phyloP scores from a whole-genome alignment of 2,329 filamentous ascomycete genomes.

The Pezicula carpinea region DNA sequence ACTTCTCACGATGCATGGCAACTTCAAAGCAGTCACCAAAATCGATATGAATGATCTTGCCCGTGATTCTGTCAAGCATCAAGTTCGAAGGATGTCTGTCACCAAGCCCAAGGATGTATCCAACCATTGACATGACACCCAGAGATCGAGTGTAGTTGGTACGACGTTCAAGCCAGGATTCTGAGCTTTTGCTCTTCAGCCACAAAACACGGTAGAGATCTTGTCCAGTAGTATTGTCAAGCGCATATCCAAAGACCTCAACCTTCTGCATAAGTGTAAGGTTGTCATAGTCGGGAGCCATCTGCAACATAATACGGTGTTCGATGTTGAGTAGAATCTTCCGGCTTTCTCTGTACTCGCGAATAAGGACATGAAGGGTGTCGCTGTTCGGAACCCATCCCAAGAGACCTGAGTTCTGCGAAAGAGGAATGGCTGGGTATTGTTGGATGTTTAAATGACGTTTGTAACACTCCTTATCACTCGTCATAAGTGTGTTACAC shows the following conservation, averaged over 20 bases:
- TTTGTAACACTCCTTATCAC: slow-evolving; percentile 95
- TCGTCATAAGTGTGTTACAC: slow-evolving; percentile 89
- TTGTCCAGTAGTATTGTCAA: slow-evolving; percentile 98
- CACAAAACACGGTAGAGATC: slow-evolving; percentile 96
- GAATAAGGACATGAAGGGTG: slow-evolving; percentile 91
- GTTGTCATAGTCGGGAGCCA: slow-evolving; percentile 98
- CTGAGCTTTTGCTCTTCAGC: slow-evolving; percentile 97
- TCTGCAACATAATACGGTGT: slow-evolving; percentile 99
- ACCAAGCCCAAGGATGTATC: slow-evolving; percentile 94
- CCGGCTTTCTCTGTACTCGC: slow-evolving; percentile 93
- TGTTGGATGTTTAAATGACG: slow-evolving; percentile 93
- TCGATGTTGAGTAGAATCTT: slow-evolving; percentile 99
- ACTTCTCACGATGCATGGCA: slow-evolving; percentile 99
- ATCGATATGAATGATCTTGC: slow-evolving; percentile 97
- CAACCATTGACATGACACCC: slow-evolving; percentile 99
- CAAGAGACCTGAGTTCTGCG: slow-evolving; percentile 89
- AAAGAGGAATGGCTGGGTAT: slow-evolving; percentile 94
- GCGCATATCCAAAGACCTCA: slow-evolving; percentile 96
- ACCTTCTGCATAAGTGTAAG: slow-evolving; percentile 99
- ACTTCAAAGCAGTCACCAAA: slow-evolving; percentile 99
- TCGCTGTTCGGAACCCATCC: slow-evolving; percentile 98
- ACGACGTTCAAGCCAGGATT: slow-evolving; percentile 93
- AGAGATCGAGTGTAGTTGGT: slow-evolving; percentile 99
- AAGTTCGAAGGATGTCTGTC: slow-evolving; percentile 97
- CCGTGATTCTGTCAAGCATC: slow-evolving; percentile 92